Conservation (phyloP, 345 rosid genomes). For the Ceriops decandra region DNA sequence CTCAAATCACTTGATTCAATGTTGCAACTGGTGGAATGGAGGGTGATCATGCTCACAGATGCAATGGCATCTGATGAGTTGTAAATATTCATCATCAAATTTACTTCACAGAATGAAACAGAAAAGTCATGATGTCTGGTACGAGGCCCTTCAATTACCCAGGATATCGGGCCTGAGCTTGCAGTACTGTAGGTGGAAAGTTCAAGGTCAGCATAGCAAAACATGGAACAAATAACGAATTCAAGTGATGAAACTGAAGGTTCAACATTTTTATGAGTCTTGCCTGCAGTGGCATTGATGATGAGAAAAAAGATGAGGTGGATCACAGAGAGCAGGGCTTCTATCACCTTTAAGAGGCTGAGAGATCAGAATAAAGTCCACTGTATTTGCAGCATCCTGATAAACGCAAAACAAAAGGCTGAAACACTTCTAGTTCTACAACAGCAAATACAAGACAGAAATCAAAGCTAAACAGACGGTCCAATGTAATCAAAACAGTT, state of each 20-base stretch:
- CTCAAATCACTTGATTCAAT: slow-evolving; percentile 30
- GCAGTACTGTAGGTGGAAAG: slow-evolving; percentile 42
- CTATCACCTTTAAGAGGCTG: slow-evolving; percentile 33
- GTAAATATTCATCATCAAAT: slow-evolving; percentile 61
- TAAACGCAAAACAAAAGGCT: slow-evolving; percentile 15
- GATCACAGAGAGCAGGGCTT: slow-evolving; percentile 36
- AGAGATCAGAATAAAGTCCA: slow-evolving; percentile 74
- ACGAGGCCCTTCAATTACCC: slow-evolving; percentile 67
- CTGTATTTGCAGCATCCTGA: slow-evolving; percentile 53
- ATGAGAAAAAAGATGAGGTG: slow-evolving; percentile 55
- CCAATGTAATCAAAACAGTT: background rate
- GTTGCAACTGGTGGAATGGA: slow-evolving; percentile 29
- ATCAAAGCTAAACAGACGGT: background rate
- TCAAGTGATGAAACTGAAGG: slow-evolving; percentile 4
- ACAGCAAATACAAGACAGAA: background rate
- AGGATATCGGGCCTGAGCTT: slow-evolving; percentile 61
- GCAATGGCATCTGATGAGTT: slow-evolving; percentile 52
- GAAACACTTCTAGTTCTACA: background rate
- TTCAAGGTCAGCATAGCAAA: slow-evolving; percentile 1
- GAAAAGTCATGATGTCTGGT: slow-evolving; percentile 59
- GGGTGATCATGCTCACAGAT: slow-evolving; percentile 48
- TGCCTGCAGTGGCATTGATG: slow-evolving; percentile 85
- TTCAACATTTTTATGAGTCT: slow-evolving; percentile 5
- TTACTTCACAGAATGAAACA: slow-evolving; percentile 53
- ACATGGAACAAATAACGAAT: slow-evolving; percentile 1